Percentiles rank a stretch among this genome's conserved stretches.
These are phyloP conservation scores for Calonectria montana DNA, from an alignment of 2,329 filamentous ascomycete species.

Conservation along the genomic window DNA sequence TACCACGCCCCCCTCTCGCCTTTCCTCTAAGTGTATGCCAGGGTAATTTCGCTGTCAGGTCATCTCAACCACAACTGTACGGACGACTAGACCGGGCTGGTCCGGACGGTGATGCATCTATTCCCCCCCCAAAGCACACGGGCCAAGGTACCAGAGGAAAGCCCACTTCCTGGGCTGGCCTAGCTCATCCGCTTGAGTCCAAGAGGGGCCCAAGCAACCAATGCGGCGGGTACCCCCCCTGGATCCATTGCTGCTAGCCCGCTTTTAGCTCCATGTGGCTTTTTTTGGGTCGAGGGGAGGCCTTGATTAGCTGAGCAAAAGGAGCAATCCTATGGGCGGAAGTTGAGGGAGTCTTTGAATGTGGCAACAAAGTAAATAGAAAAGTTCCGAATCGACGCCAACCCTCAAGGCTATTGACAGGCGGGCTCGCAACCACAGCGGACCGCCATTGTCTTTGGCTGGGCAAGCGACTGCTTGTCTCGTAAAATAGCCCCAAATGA, in stretches of 20 bases:
- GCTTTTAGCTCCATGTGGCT: conserved; percentile 2
- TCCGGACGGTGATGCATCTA: neutral
- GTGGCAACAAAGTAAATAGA: neutral
- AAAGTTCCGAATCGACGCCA: neutral
- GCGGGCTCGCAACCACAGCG: neutral
- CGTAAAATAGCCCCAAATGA: neutral
- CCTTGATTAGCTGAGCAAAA: neutral
- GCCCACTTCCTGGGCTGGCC: neutral
- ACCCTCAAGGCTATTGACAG: neutral
- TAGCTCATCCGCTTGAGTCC: conserved; percentile 9
- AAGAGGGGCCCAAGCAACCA: conserved; percentile 3
- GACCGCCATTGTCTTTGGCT: neutral
- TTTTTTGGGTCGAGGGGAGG: neutral
- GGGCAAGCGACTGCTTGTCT: neutral
- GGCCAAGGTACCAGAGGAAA: neutral
- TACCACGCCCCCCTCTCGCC: neutral
- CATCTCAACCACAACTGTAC: neutral
- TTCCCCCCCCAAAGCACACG: neutral
- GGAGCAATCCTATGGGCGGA: neutral
- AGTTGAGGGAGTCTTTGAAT: neutral
- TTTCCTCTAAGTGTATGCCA: neutral
- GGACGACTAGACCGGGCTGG: neutral
- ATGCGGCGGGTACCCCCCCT: neutral
- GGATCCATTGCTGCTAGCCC: neutral
- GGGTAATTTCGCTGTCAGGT: neutral